Evolutionary conservation across 169 alveolate species (phyloP).

Genomic region (Cryptosporidium tyzzeri): DNA sequence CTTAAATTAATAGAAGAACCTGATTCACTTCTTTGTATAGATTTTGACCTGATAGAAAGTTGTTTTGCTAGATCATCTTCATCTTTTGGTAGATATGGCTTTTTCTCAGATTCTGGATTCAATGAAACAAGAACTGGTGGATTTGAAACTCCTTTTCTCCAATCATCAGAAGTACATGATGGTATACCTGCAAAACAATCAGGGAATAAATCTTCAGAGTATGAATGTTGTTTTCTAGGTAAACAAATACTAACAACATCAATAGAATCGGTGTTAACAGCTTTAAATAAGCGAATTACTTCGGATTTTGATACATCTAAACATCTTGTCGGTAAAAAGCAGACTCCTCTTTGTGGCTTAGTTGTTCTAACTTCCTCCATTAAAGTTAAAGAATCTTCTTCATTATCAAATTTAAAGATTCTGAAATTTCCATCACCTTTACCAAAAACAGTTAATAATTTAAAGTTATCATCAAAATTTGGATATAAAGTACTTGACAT

Average conservation of each 20-base stretch:
- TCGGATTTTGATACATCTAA: conserved; percentile 41
- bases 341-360: conserved; percentile 61
- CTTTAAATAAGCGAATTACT: conserved; percentile 42
- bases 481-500: conserved; percentile 76
- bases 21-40: background rate
- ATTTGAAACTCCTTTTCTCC: conserved; percentile 49
- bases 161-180: conserved; percentile 49
- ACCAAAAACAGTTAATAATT: conserved; percentile 60
- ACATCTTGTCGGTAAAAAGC: conserved; percentile 65
- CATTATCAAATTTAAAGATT: conserved; percentile 45
- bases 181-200: conserved; percentile 75
- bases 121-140: conserved; percentile 61
- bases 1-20: background rate
- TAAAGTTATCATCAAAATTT: conserved; percentile 42
- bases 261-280: conserved; percentile 54
- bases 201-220: conserved; percentile 54
- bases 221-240: conserved; percentile 52
- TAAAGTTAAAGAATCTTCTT: conserved; percentile 15
- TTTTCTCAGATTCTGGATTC: conserved; percentile 44
- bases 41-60: background rate
- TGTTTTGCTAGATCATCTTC: background rate
- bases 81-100: conserved; percentile 46
- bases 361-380: conserved; percentile 67
- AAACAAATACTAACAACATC: conserved; percentile 60
- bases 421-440: conserved; percentile 72